Conservation (phyloP, 1,139 yeast genomes). For the Geotrichum klebahnii region DNA sequence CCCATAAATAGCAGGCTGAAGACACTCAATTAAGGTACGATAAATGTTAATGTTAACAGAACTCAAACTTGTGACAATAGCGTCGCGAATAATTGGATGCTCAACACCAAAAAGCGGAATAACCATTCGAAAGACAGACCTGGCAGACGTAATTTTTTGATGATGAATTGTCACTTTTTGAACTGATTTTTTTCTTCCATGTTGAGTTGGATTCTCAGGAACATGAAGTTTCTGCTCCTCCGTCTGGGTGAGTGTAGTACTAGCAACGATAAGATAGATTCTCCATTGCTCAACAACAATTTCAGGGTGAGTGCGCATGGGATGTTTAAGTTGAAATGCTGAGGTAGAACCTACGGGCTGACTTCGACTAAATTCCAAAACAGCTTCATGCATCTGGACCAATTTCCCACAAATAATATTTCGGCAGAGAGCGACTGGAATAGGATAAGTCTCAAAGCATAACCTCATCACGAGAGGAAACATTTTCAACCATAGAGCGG, state of each 20-base stretch:
- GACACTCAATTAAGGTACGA: slow-evolving; percentile 72
- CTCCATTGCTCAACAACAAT: slow-evolving; percentile 83
- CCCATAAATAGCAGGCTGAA: slow-evolving; percentile 56
- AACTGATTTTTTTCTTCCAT: slow-evolving; percentile 62
- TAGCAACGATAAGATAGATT: slow-evolving; percentile 81
- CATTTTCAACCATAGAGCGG: slow-evolving; percentile 88
- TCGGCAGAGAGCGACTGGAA: slow-evolving; percentile 89
- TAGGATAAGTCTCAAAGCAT: slow-evolving; percentile 79
- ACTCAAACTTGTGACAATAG: slow-evolving; percentile 80
- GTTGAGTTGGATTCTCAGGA: slow-evolving; percentile 45
- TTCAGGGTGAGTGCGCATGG: slow-evolving; percentile 56
- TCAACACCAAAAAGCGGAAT: slow-evolving; percentile 72
- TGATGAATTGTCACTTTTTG: slow-evolving; percentile 76
- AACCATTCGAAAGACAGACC: slow-evolving; percentile 83
- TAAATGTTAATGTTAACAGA: slow-evolving; percentile 88
- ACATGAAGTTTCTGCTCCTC: slow-evolving; percentile 73
- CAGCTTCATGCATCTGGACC: slow-evolving; percentile 82
- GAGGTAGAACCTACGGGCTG: slow-evolving; percentile 25
- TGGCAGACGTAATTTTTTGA: slow-evolving; percentile 88
- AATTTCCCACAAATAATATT: slow-evolving; percentile 86
- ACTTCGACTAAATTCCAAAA: slow-evolving; percentile 59
- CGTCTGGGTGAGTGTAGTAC: slow-evolving; percentile 85
- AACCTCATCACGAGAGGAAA: slow-evolving; percentile 71
- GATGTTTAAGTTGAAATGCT: slow-evolving; percentile 33
- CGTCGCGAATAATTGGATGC: slow-evolving; percentile 71